phyloP scores from a whole-genome alignment of 2,329 filamentous ascomycete species.

The Penicillium sp. region DNA sequence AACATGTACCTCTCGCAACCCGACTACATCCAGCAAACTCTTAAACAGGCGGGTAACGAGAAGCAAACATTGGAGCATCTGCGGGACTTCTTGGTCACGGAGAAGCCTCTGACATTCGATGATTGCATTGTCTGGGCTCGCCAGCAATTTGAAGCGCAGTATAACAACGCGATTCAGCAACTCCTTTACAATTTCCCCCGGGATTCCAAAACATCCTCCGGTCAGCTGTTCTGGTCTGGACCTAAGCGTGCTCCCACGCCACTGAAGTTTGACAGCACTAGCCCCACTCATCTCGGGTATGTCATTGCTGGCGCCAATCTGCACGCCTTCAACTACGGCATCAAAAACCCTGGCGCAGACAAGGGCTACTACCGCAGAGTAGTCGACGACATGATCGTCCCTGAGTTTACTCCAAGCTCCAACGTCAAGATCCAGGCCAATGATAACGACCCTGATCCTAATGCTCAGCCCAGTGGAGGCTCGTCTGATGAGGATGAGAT shows the following conservation, averaged over 20 bases:
- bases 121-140: constrained; percentile 97
- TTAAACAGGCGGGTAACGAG: constrained; percentile 94
- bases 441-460: constrained; percentile 93
- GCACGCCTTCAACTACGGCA: constrained; percentile 97
- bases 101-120: constrained; percentile 89
- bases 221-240: constrained; percentile 95
- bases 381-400: constrained; percentile 89
- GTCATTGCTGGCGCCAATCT: constrained; percentile 86
- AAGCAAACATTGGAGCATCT: constrained; percentile 91
- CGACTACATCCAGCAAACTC: constrained; percentile 80
- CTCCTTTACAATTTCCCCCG: constrained; percentile 96
- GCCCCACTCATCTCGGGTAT: constrained; percentile 85
- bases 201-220: constrained; percentile 83
- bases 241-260: constrained; percentile 94
- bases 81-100: constrained; percentile 84
- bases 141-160: constrained; percentile 91
- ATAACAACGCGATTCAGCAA: constrained; percentile 95
- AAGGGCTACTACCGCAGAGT: constrained; percentile 75
- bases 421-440: constrained; percentile 95
- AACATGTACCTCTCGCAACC: constrained; percentile 92
- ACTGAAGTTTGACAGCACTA: constrained; percentile 82
- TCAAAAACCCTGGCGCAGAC: constrained; percentile 76
- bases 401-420: constrained; percentile 88
- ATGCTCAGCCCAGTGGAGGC: constrained; percentile 59
- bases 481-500: constrained; percentile 73